Evolutionary conservation across 768 basidiomycete species (phyloP), one percentile per base, ranked within the genome.

Genomic region (Phaffia australis): DNA sequence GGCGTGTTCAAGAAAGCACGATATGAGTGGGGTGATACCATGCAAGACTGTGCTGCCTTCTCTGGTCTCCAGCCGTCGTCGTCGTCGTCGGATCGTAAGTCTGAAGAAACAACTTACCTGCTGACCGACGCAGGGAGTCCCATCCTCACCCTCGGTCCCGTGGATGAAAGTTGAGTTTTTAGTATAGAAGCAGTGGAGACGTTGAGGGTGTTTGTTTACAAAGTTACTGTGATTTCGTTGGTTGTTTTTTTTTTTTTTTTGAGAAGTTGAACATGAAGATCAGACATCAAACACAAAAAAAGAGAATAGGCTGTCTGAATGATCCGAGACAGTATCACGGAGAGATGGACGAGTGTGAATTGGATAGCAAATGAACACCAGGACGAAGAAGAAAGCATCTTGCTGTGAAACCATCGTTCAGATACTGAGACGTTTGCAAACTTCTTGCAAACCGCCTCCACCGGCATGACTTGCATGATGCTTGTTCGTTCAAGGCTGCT

Each of bases 181-280:
- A 77, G 87, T 95, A 82, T 98, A 98, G 81, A 98, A 98, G 79
- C 91, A 92, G 79, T 99, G 95, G 73, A 98, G 84, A 78, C 91
- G 88, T 79, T 88, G 81, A 74, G 94, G 94, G 70, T 92, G 86
- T 80, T 95, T 92, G 84, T 98, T 95, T 77, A 99, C 87, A 81
- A 89, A 94, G 73, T 89, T 94, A 81, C 77, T 77, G 68, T 14
- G 54, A 21, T 15, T 19, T 8, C 4, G n/a, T n/a, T n/a, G n/a
- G n/a, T n/a, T n/a, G n/a, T n/a, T n/a, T n/a, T n/a, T n/a, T n/a
- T n/a, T n/a, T n/a, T n/a, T n/a, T n/a, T n/a, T n/a, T n/a, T n/a
- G n/a, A n/a, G n/a, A n/a, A 32, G 30, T n/a, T 32, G n/a, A 23
- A 46, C 35, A 58, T 32, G 42, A n/a, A 19, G 42, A 46, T n/a